Conservation (phyloP, 306 rosid genomes). For the Prunus dulcis region DNA sequence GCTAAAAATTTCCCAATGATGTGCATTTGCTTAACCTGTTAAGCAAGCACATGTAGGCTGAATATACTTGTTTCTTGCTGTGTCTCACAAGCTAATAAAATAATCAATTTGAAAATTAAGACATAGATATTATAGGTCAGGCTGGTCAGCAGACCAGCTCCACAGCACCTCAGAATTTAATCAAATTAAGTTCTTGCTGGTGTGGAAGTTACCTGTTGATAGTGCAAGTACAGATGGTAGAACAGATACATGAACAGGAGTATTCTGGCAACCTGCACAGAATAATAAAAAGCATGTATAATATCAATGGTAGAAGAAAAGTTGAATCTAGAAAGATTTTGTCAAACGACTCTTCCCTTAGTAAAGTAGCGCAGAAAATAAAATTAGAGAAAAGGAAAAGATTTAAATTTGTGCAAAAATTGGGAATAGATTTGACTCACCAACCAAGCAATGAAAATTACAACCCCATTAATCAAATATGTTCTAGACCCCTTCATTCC, state of each 20-base stretch:
- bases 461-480: conserved; percentile 83
- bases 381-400: neutral
- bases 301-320: neutral
- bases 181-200: conserved; percentile 5
- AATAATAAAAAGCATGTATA: conserved; percentile 16
- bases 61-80: neutral
- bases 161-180: conserved; percentile 3
- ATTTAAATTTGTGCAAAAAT: neutral
- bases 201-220: conserved; percentile 61
- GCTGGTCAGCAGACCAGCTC: too few species aligned
- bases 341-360: neutral
- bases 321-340: neutral
- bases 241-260: conserved; percentile 73
- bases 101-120: neutral
- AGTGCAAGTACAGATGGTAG: conserved; percentile 85
- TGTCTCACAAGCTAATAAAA: neutral
- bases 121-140: neutral
- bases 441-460: conserved; percentile 92
- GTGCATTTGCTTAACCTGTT: conserved; percentile 76
- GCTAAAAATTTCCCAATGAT: conserved; percentile 54
- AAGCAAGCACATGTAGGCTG: neutral
- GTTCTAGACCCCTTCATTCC: conserved; percentile 87
- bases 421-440: conserved; percentile 40
- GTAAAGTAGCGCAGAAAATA: neutral
- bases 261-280: conserved; percentile 86